Percentiles rank a stretch among this genome's conserved stretches.
phyloP scores from a whole-genome alignment of 176 grass and related monocot genomes.

The Saccharum spontaneum region DNA sequence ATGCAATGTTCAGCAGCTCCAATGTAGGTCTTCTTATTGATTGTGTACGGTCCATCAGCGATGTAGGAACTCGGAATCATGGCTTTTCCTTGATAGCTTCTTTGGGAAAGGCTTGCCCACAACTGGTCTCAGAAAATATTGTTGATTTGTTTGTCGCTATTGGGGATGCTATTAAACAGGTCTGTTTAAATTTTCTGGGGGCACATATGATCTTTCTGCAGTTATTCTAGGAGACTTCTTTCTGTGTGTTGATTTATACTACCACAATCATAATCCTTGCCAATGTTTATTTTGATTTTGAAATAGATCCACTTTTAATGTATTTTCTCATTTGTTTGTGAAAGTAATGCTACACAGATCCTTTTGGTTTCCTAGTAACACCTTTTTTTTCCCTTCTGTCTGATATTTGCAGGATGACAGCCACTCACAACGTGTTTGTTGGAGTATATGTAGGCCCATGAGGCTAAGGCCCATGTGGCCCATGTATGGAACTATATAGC shows the following conservation, averaged over 20 bases:
- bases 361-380: conserved; percentile 18
- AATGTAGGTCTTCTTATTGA: conserved; percentile 62
- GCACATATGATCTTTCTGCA: conserved; percentile 5
- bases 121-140: conserved; percentile 68
- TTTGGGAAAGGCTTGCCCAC: conserved; percentile 58
- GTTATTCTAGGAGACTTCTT: neutral
- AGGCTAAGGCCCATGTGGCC: too few relatives aligned
- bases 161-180: conserved; percentile 91
- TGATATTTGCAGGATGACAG: conserved; percentile 70
- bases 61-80: conserved; percentile 67
- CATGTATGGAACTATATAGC: too few relatives aligned
- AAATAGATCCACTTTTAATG: conserved; percentile 8
- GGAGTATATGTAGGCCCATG: too few relatives aligned
- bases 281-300: neutral
- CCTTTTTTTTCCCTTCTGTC: neutral
- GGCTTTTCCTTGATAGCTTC: conserved; percentile 82
- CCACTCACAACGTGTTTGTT: conserved; percentile 73
- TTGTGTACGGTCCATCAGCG: conserved; percentile 51
- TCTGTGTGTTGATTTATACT: neutral
- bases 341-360: neutral
- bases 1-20: conserved; percentile 52
- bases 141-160: conserved; percentile 75
- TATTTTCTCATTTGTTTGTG: neutral
- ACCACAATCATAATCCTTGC: neutral
- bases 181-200: conserved; percentile 31